These are phyloP conservation scores for Paracorniculantispora psalliotae DNA, from an alignment of 2,329 filamentous ascomycete species.

Conservation along the genomic window DNA sequence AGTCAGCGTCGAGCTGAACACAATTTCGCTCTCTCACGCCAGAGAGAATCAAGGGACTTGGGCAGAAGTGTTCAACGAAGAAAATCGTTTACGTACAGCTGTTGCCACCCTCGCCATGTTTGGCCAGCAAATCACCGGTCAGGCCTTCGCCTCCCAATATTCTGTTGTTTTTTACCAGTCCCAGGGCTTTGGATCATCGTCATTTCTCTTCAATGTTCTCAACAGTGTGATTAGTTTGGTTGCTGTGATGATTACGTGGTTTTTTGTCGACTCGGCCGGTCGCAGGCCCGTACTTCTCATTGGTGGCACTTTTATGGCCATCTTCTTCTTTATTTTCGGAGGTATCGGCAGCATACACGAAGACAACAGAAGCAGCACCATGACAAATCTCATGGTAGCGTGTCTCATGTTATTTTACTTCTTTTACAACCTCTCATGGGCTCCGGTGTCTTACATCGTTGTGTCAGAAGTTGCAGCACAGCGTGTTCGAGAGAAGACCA, in stretches of 20 bases:
- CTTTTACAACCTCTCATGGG: slow-evolving; percentile 25
- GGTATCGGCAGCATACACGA: slow-evolving; percentile 15
- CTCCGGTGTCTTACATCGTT: slow-evolving; percentile 24
- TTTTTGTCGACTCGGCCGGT: slow-evolving; percentile 23
- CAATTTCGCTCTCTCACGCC: slow-evolving; percentile 16
- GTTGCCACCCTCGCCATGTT: slow-evolving; percentile 27
- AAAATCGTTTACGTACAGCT: slow-evolving; percentile 20
- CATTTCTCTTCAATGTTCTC: slow-evolving; percentile 24
- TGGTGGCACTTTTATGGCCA: slow-evolving; percentile 22
- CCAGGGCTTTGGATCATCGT: slow-evolving; percentile 21
- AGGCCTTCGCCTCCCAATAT: slow-evolving; percentile 27
- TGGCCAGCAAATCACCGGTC: slow-evolving; percentile 29
- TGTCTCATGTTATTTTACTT: slow-evolving; percentile 23
- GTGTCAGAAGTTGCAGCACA: slow-evolving; percentile 22
- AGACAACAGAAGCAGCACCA: not conserved
- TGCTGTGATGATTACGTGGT: slow-evolving; percentile 20
- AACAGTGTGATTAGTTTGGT: slow-evolving; percentile 15
- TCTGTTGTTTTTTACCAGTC: slow-evolving; percentile 26
- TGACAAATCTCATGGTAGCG: slow-evolving; percentile 20
- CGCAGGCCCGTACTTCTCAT: slow-evolving; percentile 22
- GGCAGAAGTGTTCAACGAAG: slow-evolving; percentile 20
- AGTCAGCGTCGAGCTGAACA: slow-evolving; percentile 21
- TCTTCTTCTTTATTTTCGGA: slow-evolving; percentile 22
- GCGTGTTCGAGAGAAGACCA: slow-evolving; percentile 28
- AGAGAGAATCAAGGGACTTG: slow-evolving; percentile 21